Percentiles rank a stretch among this genome's conserved stretches.
Evolutionary conservation across 139 green algal genomes (phyloP).

Genomic region (Raphidocelis subcapitata): DNA sequence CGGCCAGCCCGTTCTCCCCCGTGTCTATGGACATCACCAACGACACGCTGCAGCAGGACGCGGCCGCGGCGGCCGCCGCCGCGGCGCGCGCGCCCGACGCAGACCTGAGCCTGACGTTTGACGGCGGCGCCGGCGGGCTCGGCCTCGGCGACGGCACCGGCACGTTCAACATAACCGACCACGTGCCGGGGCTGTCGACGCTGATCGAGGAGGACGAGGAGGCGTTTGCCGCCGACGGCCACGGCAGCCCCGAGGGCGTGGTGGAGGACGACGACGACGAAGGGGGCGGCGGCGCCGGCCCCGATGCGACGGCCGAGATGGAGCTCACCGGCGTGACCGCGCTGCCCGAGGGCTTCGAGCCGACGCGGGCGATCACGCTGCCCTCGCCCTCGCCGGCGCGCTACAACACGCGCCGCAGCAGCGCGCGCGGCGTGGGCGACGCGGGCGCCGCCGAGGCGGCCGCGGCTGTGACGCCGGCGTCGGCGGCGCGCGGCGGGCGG

Average conservation of each 20-base stretch:
- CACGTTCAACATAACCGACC: constrained; percentile 69
- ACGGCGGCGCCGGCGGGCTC: no score
- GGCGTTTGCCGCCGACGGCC: constrained; percentile 15
- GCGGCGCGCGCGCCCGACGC: no score
- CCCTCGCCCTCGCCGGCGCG: background rate
- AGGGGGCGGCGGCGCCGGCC: background rate
- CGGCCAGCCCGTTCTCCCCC: constrained; percentile 19
- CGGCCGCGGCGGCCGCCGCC: no score
- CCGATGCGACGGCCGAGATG: constrained; percentile 13
- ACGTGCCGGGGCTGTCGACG: constrained; percentile 64
- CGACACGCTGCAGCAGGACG: constrained; percentile 33
- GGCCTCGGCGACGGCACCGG: background rate
- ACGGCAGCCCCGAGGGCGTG: no score
- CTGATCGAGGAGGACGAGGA: constrained; percentile 77
- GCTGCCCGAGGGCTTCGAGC: background rate
- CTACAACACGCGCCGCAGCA: background rate
- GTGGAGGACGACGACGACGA: constrained; percentile 71
- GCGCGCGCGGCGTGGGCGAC: no score
- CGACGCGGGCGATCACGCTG: background rate
- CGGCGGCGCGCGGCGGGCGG: no score
- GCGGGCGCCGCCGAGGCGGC: no score
- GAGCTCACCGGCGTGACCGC: constrained; percentile 23
- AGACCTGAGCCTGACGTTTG: no score
- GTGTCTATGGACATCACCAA: constrained; percentile 64
- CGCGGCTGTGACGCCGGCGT: no score